These are phyloP conservation scores for Aspergillus felis DNA, from an alignment of 2,329 filamentous ascomycete species.

Conservation along the genomic window DNA sequence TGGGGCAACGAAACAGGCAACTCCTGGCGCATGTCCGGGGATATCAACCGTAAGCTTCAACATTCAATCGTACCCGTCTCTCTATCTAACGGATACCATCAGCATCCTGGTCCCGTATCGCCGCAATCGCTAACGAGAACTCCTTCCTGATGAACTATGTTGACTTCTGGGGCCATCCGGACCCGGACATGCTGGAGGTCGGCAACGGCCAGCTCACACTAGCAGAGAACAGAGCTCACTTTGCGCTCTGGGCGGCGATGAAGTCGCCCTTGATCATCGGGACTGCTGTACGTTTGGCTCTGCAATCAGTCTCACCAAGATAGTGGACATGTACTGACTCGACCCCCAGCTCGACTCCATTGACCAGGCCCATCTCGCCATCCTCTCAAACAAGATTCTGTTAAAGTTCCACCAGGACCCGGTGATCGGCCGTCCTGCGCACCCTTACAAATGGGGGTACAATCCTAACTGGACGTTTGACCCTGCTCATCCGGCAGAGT, in stretches of 20 bases:
- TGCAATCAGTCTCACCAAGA: neutral
- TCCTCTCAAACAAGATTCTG: conserved; percentile 43
- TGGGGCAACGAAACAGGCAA: conserved; percentile 51
- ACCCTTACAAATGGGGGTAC: conserved; percentile 40
- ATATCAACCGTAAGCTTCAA: conserved; percentile 26
- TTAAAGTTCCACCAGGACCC: conserved; percentile 48
- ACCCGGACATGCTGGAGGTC: conserved; percentile 51
- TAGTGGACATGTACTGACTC: conserved; percentile 2
- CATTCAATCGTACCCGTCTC: neutral
- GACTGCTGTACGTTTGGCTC: conserved; percentile 23
- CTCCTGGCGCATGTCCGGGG: conserved; percentile 40
- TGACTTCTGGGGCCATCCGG: conserved; percentile 50
- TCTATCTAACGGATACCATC: neutral
- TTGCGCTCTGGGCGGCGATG: conserved; percentile 51
- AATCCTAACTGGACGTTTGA: conserved; percentile 34
- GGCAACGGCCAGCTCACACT: conserved; percentile 48
- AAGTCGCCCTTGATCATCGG: conserved; percentile 52
- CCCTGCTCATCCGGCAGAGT: conserved; percentile 30
- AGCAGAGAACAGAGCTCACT: conserved; percentile 48
- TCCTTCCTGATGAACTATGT: conserved; percentile 43
- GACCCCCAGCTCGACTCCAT: conserved; percentile 33
- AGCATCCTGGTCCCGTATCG: conserved; percentile 28
- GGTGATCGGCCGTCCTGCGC: conserved; percentile 39
- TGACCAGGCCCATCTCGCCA: conserved; percentile 31
- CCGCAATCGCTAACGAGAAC: conserved; percentile 49